Base-by-base conservation (phyloP, 2,329 filamentous ascomycete species). In the Trichoderma asperellum region DNA sequence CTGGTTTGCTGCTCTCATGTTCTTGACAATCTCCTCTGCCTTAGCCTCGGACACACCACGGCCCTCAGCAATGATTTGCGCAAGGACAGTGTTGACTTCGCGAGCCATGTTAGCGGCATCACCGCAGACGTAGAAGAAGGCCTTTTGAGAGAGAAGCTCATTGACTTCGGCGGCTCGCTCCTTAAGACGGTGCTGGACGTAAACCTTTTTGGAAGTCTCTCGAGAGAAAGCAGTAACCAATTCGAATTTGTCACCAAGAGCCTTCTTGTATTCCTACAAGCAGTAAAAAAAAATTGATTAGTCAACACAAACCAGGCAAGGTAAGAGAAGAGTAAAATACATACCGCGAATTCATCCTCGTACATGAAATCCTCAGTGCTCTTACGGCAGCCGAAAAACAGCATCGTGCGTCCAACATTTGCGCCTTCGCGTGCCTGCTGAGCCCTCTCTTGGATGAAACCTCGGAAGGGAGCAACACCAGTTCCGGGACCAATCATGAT, bases 401-500 rank as follows among this genome's bases (percentile, higher is more conserved):
- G 83, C 56, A 99, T 82, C 0, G 93, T 97, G 76, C 91, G 91
- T 71, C 96, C 96, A 74, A 99, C 92, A 35, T 90, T 88, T 77
- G 93, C 87, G 61, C 96, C 96, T 68, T 90, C 87, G 75, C 91
- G 88, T 7, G 91, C 94, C 79, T 92, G 90, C 76, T 92, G 92
- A 65, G 93, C 94, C 75, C 96, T 89, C 81, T 99, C 96, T 78
- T 98, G 96, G 11, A 99, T 87, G 79, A 99, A 99, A 7, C 87
- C 96, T 74, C 96, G 91, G 89, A 99, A 97, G 21, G 96, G 96
- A 32, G 96, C 96, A 68, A 97, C 94, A 84, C 96, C 96, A 65
- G 96, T 98, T 78, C 96, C 96, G 14, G 96, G 96, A 29, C 96
- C 96, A 74, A 98, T 89, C 90, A 97, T 94, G 80, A 99, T 97